Evolutionary conservation across 129 eudicot species (phyloP), one percentile per base, ranked within the genome.

Genomic region (Chrysanthemum makinoi): DNA sequence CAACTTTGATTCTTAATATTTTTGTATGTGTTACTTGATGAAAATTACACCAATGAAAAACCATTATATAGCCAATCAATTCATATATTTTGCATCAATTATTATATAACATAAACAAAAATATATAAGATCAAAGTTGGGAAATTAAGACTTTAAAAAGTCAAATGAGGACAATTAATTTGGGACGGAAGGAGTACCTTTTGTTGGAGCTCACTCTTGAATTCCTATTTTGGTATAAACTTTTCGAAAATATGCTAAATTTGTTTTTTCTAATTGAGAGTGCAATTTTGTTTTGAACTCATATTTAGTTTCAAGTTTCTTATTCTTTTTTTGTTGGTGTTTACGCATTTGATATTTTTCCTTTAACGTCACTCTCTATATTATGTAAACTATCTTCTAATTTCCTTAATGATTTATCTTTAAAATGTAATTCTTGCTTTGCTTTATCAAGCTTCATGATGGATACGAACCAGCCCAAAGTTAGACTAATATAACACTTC

Each of bases 341-440:
- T 83, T 89, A 70, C 73, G 79, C 18, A 80, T 66, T 72, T 85
- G 96, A 77, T 93, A 22, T 96, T 73, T 85, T 93, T 59, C 95
- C 89, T 77, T 70, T 87, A 24, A 83, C 81, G 76, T 83, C 87
- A 49, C 83, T 85, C 73, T 93, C 98, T 15, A 80, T 54, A 56
- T 75, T 89, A 59, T 85, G 96, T 62, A 93, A 72, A 74, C 82
- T 87, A 81, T 93, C 98, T 80, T 93, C 98, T 53, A 93, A 83
- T 77, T 80, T 93, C 81, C 80, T 85, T 62, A 93, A 13, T 2
- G 88, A 75, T 76, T 93, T 96, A 1, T 93, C 98, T 80, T 93
- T 93, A 15, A 78, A 71, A 78, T 86, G 86, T 16, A 82, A 74
- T 70, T 93, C 98, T 66, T 83, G 92, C 79, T 79, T 86, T 18